Conservation (phyloP, 805 yeast species). For the Priceomyces castillae region DNA sequence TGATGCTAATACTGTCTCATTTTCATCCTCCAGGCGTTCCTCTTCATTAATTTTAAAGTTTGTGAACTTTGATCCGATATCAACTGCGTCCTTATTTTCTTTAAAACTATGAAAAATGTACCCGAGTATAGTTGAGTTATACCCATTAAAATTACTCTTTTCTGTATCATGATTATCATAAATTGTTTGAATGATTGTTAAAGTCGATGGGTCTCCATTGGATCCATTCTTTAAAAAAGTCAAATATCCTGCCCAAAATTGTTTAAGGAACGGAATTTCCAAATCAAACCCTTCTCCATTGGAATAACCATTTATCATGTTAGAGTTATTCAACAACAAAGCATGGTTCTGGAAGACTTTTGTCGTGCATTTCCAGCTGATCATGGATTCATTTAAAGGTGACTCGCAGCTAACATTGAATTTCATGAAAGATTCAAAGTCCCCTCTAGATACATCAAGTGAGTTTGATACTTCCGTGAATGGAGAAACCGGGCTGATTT, state of each 20-base stretch:
- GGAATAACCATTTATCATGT: conserved; percentile 32
- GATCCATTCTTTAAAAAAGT: conserved; percentile 33
- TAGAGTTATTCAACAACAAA: conserved; percentile 22
- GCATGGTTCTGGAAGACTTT: conserved; percentile 22
- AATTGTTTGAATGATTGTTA: conserved; percentile 31
- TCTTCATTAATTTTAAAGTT: conserved; percentile 10
- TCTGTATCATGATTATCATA: conserved; percentile 19
- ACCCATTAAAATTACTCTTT: conserved; percentile 6
- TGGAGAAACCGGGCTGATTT: conserved; percentile 18
- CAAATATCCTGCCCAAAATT: conserved; percentile 40
- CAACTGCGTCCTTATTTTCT: conserved; percentile 4
- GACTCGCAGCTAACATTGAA: conserved; percentile 12
- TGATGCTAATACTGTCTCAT: conserved; percentile 40
- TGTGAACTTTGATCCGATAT: conserved; percentile 11
- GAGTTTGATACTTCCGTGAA: conserved; percentile 14
- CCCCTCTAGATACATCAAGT: conserved; percentile 18
- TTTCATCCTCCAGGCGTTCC: conserved; percentile 29
- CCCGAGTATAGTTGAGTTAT: conserved; percentile 15
- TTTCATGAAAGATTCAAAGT: conserved; percentile 23
- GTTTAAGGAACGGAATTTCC: conserved; percentile 35
- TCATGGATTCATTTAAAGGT: conserved; percentile 6
- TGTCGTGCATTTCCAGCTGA: conserved; percentile 29
- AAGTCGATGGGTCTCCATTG: conserved; percentile 9
- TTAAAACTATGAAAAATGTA: conserved; percentile 26
- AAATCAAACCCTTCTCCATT: conserved; percentile 19